phyloP scores from a whole-genome alignment of 2,329 filamentous ascomycete genomes.

The Hymenoscyphus fructigenus region DNA sequence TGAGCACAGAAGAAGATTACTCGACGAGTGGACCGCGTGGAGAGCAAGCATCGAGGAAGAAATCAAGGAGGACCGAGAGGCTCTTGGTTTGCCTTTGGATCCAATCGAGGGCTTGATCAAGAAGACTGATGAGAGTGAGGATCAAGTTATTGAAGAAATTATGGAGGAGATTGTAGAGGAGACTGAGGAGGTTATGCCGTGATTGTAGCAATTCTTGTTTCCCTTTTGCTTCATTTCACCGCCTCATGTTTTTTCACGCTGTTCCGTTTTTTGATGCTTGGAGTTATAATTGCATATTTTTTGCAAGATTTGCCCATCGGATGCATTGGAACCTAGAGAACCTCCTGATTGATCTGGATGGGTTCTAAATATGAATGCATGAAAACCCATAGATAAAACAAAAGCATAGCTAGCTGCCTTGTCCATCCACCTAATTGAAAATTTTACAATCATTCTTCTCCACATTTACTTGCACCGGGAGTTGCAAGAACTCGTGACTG shows the following conservation, averaged over 20 bases:
- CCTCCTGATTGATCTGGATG: not conserved
- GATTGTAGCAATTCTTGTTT: not conserved
- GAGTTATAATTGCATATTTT: not conserved
- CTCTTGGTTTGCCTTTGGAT: conserved; percentile 64
- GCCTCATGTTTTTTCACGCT: not conserved
- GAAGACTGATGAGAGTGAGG: conserved; percentile 64
- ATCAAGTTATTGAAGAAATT: conserved; percentile 83
- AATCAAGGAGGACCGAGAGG: conserved; percentile 68
- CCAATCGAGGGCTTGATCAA: conserved; percentile 60
- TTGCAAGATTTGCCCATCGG: conserved; percentile 3
- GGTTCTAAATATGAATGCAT: conserved; percentile 3
- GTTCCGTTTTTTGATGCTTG: conserved; percentile 1
- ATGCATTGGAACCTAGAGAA: not conserved
- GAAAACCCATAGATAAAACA: conserved; percentile 4
- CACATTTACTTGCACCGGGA: too few relatives aligned
- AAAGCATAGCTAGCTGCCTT: conserved; percentile 9
- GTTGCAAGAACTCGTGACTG: too few relatives aligned
- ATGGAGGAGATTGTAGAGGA: conserved; percentile 78
- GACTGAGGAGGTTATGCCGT: conserved; percentile 69
- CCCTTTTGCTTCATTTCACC: not conserved
- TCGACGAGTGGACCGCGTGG: conserved; percentile 90
- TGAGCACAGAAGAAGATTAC: conserved; percentile 75
- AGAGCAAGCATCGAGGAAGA: conserved; percentile 71
- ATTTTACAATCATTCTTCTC: not conserved
- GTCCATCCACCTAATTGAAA: conserved; percentile 1